These are phyloP conservation scores for Ceratocystis variospora DNA, from an alignment of 2,329 filamentous ascomycete genomes.

Conservation along the genomic window DNA sequence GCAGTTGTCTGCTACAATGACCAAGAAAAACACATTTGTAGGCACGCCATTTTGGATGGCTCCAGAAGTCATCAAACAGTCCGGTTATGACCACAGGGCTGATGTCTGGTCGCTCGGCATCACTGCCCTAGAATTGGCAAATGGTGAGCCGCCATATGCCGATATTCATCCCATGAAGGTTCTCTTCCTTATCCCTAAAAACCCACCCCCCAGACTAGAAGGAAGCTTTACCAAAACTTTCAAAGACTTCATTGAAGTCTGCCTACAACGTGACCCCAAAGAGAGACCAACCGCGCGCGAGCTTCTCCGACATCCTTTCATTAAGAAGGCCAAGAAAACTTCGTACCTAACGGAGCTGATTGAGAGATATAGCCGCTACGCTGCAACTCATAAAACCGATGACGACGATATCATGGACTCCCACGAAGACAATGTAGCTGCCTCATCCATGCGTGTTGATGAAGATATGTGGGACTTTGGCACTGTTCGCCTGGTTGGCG, in stretches of 20 bases:
- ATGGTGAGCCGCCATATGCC: constrained; percentile 84
- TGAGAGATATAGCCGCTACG: constrained; percentile 78
- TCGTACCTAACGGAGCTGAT: constrained; percentile 95
- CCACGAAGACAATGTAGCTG: constrained; percentile 40
- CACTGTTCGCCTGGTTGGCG: constrained; percentile 70
- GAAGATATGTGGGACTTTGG: constrained; percentile 99
- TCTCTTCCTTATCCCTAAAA: constrained; percentile 89
- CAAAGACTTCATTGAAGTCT: constrained; percentile 73
- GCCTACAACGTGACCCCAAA: constrained; percentile 75
- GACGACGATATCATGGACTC: constrained; percentile 44
- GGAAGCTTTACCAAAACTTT: constrained; percentile 71
- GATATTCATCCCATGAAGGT: constrained; percentile 99
- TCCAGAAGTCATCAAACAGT: constrained; percentile 96
- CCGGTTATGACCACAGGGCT: constrained; percentile 92
- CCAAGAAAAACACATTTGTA: constrained; percentile 98
- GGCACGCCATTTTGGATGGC: constrained; percentile 99
- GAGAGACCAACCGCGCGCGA: constrained; percentile 80
- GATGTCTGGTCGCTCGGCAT: constrained; percentile 97
- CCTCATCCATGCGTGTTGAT: constrained; percentile 37
- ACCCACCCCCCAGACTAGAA: constrained; percentile 67
- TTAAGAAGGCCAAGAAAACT: constrained; percentile 83
- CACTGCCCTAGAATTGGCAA: constrained; percentile 80
- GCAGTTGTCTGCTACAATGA: constrained; percentile 94
- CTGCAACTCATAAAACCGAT: constrained; percentile 60
- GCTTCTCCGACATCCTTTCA: constrained; percentile 76